Evolutionary conservation across 345 rosid species (phyloP).

Genomic region (Trapa bicornis): DNA sequence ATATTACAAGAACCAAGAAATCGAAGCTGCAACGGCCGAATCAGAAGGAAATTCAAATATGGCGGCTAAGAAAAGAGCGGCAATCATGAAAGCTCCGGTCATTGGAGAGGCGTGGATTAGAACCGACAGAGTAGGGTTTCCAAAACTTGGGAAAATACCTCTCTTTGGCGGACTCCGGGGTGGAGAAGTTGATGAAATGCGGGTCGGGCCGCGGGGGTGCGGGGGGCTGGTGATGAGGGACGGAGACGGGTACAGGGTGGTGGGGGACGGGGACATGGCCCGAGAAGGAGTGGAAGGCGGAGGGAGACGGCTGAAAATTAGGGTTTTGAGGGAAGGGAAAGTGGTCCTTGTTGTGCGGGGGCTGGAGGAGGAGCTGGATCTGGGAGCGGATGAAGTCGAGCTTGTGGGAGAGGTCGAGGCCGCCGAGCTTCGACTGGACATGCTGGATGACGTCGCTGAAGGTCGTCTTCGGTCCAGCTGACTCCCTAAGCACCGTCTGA

Average conservation of each 20-base stretch:
- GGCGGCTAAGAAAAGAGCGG: no score
- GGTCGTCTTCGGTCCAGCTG: conserved; percentile 6
- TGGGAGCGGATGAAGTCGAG: conserved; percentile 26
- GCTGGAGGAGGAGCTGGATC: conserved; percentile 18
- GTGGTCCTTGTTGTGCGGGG: not conserved
- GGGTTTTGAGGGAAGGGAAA: conserved; percentile 7
- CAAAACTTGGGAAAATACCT: not conserved
- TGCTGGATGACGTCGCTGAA: conserved; percentile 18
- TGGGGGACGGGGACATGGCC: conserved; percentile 2
- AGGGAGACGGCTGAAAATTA: conserved; percentile 14
- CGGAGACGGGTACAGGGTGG: not conserved
- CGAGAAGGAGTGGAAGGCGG: conserved; percentile 14
- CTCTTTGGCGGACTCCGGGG: conserved; percentile 8
- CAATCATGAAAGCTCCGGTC: not conserved
- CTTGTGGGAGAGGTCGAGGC: conserved; percentile 23
- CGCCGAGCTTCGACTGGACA: conserved; percentile 26
- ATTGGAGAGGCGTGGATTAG: not conserved
- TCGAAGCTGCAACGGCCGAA: not conserved
- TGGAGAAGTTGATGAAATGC: conserved; percentile 2
- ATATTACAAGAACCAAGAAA: not conserved
- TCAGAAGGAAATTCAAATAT: not conserved
- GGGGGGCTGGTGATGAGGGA: conserved; percentile 1
- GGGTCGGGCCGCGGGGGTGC: conserved; percentile 4
- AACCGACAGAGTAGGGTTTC: not conserved
- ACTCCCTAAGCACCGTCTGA: conserved; percentile 16